These are phyloP conservation scores for Tolypocladium ophioglossoides DNA, from an alignment of 2,329 filamentous ascomycete genomes.

Conservation along the genomic window DNA sequence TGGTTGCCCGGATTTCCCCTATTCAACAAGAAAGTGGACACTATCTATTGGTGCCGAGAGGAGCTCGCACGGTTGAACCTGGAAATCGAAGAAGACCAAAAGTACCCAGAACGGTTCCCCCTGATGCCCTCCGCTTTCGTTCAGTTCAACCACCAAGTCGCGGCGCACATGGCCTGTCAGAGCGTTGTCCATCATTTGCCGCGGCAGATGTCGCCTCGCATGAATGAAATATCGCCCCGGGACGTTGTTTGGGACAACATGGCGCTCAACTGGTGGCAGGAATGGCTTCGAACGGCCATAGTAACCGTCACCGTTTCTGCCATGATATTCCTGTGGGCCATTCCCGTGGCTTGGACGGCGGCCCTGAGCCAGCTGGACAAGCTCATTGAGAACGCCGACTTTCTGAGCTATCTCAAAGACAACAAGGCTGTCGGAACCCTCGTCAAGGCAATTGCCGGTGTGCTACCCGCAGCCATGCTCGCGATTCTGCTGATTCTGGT, in stretches of 20 bases:
- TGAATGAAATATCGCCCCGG: constrained; percentile 86
- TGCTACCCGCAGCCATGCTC: constrained; percentile 70
- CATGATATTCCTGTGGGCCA: constrained; percentile 81
- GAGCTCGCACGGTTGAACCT: constrained; percentile 80
- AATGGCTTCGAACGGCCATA: constrained; percentile 60
- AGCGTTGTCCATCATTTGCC: constrained; percentile 83
- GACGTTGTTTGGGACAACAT: constrained; percentile 98
- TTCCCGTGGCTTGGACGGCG: constrained; percentile 83
- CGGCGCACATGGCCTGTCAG: constrained; percentile 97
- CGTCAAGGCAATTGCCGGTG: constrained; percentile 62
- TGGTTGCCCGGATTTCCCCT: constrained; percentile 76
- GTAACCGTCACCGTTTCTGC: constrained; percentile 56
- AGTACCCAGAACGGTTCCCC: constrained; percentile 74
- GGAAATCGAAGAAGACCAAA: constrained; percentile 86
- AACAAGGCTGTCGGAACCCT: constrained; percentile 51
- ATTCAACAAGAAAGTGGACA: constrained; percentile 84
- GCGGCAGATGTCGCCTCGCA: constrained; percentile 82
- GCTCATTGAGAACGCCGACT: constrained; percentile 54
- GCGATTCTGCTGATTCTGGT: constrained; percentile 70
- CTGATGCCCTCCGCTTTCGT: constrained; percentile 96
- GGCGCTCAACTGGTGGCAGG: constrained; percentile 89
- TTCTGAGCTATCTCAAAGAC: constrained; percentile 58
- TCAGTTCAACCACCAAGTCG: constrained; percentile 96
- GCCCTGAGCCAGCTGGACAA: constrained; percentile 66
- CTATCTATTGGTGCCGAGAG: constrained; percentile 81